These are phyloP conservation scores for Hypholoma fasciculare DNA, from an alignment of 768 basidiomycete species.

Conservation along the genomic window DNA sequence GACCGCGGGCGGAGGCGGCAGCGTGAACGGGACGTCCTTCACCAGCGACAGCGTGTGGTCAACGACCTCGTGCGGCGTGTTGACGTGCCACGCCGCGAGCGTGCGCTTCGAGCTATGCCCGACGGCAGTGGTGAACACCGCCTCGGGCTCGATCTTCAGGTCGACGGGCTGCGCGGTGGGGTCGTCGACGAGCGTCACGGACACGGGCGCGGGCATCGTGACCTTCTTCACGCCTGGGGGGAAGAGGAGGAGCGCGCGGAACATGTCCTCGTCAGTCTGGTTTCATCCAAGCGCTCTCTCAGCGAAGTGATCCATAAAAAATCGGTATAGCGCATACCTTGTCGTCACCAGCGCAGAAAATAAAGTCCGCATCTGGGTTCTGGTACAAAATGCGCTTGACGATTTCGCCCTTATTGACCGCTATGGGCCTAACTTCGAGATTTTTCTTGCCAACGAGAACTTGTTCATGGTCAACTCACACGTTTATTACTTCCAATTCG, in stretches of 20 bases:
- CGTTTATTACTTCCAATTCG: too few relatives aligned
- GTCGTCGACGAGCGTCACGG: conserved; percentile 52
- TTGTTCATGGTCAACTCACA: conserved; percentile 25
- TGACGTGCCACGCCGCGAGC: conserved; percentile 90
- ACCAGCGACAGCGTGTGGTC: conserved; percentile 73
- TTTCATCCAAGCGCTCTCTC: background rate
- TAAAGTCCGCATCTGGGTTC: conserved; percentile 92
- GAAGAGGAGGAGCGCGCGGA: conserved; percentile 81
- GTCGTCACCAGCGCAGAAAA: conserved; percentile 98
- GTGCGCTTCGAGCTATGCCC: conserved; percentile 90
- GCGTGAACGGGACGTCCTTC: conserved; percentile 26
- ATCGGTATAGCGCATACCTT: conserved; percentile 52
- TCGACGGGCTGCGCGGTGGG: conserved; percentile 47
- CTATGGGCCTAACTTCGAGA: conserved; percentile 92
- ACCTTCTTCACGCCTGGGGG: conserved; percentile 39
- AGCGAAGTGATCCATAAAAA: background rate
- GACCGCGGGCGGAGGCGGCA: background rate
- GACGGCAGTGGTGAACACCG: conserved; percentile 91
- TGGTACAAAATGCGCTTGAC: conserved; percentile 92
- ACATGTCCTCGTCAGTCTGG: conserved; percentile 99
- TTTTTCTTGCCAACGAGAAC: conserved; percentile 99
- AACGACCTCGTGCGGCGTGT: conserved; percentile 83
- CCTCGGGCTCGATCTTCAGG: conserved; percentile 64
- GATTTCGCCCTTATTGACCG: conserved; percentile 98
- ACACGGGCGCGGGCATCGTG: conserved; percentile 59